Conservation (phyloP, 2,329 filamentous ascomycete species). For the Arthrocladium fulminans region DNA sequence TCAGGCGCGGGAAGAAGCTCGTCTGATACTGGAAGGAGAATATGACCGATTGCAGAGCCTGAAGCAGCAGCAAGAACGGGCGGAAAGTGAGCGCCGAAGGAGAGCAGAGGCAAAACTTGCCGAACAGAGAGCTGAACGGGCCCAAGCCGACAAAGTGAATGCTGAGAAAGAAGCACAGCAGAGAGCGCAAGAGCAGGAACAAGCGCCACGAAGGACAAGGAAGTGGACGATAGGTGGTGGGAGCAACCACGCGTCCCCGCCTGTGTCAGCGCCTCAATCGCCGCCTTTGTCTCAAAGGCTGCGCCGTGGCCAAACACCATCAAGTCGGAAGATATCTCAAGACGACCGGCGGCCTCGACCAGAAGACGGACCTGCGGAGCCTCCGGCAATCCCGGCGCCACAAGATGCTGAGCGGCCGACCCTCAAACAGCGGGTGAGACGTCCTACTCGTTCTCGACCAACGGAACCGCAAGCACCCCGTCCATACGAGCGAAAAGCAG, state of each 20-base stretch:
- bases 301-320: neutral
- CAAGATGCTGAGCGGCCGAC: neutral
- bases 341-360: neutral
- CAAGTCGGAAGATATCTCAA: neutral
- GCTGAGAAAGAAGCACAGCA: neutral
- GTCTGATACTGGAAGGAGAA: conserved; percentile 22
- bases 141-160: neutral
- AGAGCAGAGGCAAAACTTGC: conserved; percentile 5
- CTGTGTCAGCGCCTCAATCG: neutral
- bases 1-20: conserved; percentile 21
- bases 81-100: neutral
- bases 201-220: neutral
- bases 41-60: conserved; percentile 16
- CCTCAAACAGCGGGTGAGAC: neutral
- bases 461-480: neutral
- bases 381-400: neutral
- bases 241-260: neutral
- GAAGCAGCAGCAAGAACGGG: conserved; percentile 11
- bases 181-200: neutral
- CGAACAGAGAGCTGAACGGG: neutral
- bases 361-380: neutral
- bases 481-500: neutral
- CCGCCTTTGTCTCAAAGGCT: neutral
- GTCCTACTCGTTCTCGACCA: neutral
- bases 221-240: neutral